Evolutionary conservation across 768 basidiomycete species (phyloP), one percentile per base, ranked within the genome.

Genomic region (Boletellus sp.): DNA sequence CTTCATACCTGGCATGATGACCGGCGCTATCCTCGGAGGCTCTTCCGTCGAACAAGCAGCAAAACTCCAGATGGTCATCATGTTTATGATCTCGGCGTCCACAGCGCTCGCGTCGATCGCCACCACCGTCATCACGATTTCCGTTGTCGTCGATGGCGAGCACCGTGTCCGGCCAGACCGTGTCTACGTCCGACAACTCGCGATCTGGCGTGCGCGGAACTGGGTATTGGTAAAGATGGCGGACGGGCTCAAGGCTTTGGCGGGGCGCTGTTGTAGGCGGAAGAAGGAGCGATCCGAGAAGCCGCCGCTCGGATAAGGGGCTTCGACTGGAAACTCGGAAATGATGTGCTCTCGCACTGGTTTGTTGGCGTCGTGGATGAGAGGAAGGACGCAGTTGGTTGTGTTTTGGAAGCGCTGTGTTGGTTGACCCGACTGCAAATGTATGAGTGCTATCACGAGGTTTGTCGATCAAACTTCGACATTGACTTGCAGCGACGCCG

Each of bases 1-100:
- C 48, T 71, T 85, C 16, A 89, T 87, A 48, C 87, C 87, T 1
- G 90, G 90, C 1, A 92, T 90, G 89, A 91, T 94, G 88, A 90
- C 88, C 0, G 92, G 92, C 56, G 89, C 92, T 5, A 85, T 95
- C 52, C 81, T 94, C 12, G 93, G 89, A 12, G 92, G 91, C 0
- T 80, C 87, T 10, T 84, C 85, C 24, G 87, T 94, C 35, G 77
- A 89, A 17, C 90, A 91, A 67, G 92, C 92, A 0, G 89, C 89
- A 2, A 81, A 83, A 45, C 71, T 94, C 15, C 93, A 94, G 59
- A 93, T 93, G 85, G 83, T 94, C 51, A 90, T 94, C 70, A 89
- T 93, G 83, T 94, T 94, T 68, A 89, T 94, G 85, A 90, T 94
- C 39, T 83, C 84, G 3, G 83, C 90, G 0, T 79, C 82, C 50